A percentile compares a stretch with the other conserved stretches of the same genome.
Conservation (phyloP, 176 grass and related monocot genomes). For the Carex cristatella region DNA sequence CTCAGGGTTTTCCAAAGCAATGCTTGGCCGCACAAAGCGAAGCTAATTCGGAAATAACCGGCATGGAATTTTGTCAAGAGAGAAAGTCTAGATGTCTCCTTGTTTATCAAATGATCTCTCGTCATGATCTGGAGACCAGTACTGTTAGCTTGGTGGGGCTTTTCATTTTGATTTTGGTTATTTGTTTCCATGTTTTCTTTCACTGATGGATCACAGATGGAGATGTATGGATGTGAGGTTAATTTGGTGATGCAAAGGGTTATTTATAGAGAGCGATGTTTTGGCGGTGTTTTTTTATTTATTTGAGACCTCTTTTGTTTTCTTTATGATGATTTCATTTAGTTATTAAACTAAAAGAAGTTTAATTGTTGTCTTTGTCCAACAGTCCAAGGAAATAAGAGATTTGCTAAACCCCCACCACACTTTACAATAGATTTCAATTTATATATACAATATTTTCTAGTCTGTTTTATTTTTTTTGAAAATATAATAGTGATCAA, state of each 20-base stretch:
- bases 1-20: constrained; percentile 29
- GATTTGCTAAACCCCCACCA: neutral
- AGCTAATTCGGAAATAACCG: constrained; percentile 28
- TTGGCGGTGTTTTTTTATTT: neutral
- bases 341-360: neutral
- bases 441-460: neutral
- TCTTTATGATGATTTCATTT: neutral
- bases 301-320: neutral
- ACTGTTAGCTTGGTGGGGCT: neutral
- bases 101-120: neutral
- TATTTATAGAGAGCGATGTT: neutral
- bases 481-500: neutral
- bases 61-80: constrained; percentile 25
- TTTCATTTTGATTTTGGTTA: constrained; percentile 1
- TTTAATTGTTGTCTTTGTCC: neutral
- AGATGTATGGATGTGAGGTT: neutral
- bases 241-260: neutral
- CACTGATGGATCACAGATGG: neutral
- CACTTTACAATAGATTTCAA: too few relatives aligned
- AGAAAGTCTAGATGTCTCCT: constrained; percentile 10
- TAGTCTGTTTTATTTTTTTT: too few relatives aligned
- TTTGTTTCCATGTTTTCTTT: neutral
- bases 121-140: constrained; percentile 5
- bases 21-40: constrained; percentile 30
- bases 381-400: neutral